Percentiles rank a stretch among this genome's conserved stretches.
These are phyloP conservation scores for Zygotorulaspora danielsina DNA, from an alignment of 805 yeast species.

Conservation along the genomic window DNA sequence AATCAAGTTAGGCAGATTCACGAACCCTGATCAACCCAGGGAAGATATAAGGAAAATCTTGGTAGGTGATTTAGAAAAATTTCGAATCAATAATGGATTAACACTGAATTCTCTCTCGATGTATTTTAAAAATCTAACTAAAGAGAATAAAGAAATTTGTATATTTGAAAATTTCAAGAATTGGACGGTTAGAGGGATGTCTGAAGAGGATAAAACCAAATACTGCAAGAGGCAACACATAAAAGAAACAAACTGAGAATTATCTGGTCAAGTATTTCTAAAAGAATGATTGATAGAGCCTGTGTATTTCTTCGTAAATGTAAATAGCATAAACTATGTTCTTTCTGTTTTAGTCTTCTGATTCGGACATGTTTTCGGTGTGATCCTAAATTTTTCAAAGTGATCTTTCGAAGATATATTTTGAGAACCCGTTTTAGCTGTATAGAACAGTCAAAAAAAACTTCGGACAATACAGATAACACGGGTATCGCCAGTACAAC, in stretches of 20 bases:
- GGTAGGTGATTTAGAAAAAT: conserved; percentile 36
- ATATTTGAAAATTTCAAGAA: conserved; percentile 31
- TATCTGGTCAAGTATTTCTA: no score
- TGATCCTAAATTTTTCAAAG: neutral
- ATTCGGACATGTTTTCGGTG: no score
- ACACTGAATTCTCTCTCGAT: conserved; percentile 35
- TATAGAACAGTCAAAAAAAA: neutral
- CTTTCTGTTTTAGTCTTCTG: no score
- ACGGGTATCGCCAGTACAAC: no score
- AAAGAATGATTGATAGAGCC: no score
- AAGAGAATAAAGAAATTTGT: conserved; percentile 31
- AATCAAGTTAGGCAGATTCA: conserved; percentile 32
- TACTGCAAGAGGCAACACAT: conserved; percentile 32
- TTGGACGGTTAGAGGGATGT: conserved; percentile 31
- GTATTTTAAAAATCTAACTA: conserved; percentile 32
- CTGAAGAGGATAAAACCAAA: conserved; percentile 31
- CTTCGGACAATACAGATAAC: no score
- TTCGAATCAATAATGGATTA: conserved; percentile 33
- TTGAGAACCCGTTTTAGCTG: neutral
- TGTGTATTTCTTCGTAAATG: no score
- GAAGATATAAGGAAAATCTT: conserved; percentile 33
- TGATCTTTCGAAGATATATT: no score
- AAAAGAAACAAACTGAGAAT: conserved; percentile 6
- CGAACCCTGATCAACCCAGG: conserved; percentile 27
- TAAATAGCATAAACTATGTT: no score